Evolutionary conservation across 2,329 filamentous ascomycete species (phyloP), one percentile per base, ranked within the genome.

Genomic region (Trichothecium roseum): DNA sequence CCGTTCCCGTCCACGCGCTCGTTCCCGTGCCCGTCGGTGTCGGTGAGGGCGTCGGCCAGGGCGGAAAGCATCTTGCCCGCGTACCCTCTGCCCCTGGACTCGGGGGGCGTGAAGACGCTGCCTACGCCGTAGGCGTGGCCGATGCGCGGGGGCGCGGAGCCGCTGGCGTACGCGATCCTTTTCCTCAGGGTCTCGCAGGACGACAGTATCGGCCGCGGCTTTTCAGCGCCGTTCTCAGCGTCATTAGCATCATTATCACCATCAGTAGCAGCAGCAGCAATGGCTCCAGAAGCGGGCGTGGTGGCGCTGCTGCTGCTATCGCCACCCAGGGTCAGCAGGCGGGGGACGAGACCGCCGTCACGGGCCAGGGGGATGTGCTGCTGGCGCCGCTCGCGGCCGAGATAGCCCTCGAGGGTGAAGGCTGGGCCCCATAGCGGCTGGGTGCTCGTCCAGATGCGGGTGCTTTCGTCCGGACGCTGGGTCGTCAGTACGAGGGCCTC

Each of bases 41-140:
- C n/a, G n/a, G n/a, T 44, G 17, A 75, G 53, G 26, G 46, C 44
- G 8, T 50, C 43, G 12, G 71, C 76, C 26, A 91, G 53, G 45
- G 88, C 77, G 29, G 57, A 55, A 55, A 88, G 72, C 79, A 91
- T 88, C 37, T 80, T 69, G 38, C 70, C 72, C 1, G 84, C 86
- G 57, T 94, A 94, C 15, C 84, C 82, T 44, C 69, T 71, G 4
- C 81, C 78, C 38, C 85, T 63, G 53, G 75, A 75, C 47, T 74
- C 64, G 1, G 74, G 69, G 28, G 76, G 70, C 4, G 79, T 86
- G 54, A 80, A 91, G n/a, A 93, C 86, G 40, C 80, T 84, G 12
- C 78, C 84, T 38, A 93, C 72, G 5, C 82, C 86, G 57, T 94
- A 80, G 13, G 75, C 74, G 8, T 76, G 61, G 3, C 69, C 73